Base-by-base conservation (phyloP, 2,329 filamentous ascomycete species). In the Phyllosticta citriasiana region DNA sequence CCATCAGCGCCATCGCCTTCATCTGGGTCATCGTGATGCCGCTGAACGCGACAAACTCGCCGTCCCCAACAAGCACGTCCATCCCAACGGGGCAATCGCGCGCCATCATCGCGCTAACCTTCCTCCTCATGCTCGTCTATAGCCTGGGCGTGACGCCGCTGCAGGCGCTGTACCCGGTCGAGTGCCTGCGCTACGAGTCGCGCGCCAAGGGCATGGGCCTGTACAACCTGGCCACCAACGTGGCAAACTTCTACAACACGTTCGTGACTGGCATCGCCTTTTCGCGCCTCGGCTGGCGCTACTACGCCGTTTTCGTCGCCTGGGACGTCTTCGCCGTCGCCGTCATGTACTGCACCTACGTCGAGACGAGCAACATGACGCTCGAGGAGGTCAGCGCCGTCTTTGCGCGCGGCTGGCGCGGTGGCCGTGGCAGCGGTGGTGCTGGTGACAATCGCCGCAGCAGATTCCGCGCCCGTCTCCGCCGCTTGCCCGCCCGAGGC, bases 181-280 rank as follows among this genome's bases (percentile, higher is more conserved):
- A 80, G 64, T 78, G 76, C 65, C 69, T 80, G 16, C 72, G 74
- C 5, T 79, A 79, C 62, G 76, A 78, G 62, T 76, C 70, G 0
- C 71, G 78, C 16, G 78, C 78, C 2, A 80, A 80, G 64, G 78
- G 78, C 2, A 79, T 79, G 73, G 76, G 74, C 6, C 73, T 78
- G 64, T 78, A 78, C 64, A 77, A 78, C 55, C 72, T 79, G 61
- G 74, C 74, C 66, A 75, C 77, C 58, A 79, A 79, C 57, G 68
- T 78, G 59, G 75, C 76, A 4, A 69, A 70, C 22, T 77, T 79
- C 61, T 77, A 77, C 64, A 78, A 78, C 62, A 77, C 75, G 0
- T 79, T 78, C 63, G 77, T 77, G 0, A 76, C 67, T 63, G 75
- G 75, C 3, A 74, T 75, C 61, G 73, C 72, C 2, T 73, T 75